Percentiles rank a stretch among this genome's conserved stretches.
phyloP scores from a whole-genome alignment of 1,139 yeast genomes.

The Candida glucosophila region DNA sequence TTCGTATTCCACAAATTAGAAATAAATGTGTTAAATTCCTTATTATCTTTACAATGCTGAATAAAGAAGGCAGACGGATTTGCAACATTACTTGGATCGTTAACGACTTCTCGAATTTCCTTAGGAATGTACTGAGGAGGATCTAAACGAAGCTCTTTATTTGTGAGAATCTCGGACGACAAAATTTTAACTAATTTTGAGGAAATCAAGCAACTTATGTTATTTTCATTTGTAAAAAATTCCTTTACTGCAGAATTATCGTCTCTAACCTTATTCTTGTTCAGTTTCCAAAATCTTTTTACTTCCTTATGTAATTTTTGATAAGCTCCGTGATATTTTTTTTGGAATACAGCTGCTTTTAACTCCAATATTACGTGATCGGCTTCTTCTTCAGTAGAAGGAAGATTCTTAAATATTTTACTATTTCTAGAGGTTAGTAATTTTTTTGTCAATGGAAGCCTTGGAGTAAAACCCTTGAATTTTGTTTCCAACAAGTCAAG shows the following conservation, averaged over 20 bases:
- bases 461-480: conserved; percentile 35
- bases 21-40: conserved; percentile 34
- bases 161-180: conserved; percentile 14
- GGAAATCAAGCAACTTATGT: conserved; percentile 17
- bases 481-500: conserved; percentile 45
- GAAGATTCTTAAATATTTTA: conserved; percentile 35
- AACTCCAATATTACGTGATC: conserved; percentile 32
- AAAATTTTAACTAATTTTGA: conserved; percentile 26
- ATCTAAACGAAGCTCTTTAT: conserved; percentile 16
- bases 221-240: conserved; percentile 12
- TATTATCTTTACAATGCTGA: conserved; percentile 30
- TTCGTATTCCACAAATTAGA: conserved; percentile 56
- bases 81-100: conserved; percentile 17
- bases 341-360: conserved; percentile 37
- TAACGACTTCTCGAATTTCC: conserved; percentile 14
- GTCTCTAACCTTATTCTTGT: conserved; percentile 11
- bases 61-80: conserved; percentile 48
- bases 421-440: conserved; percentile 39
- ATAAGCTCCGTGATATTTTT: conserved; percentile 42
- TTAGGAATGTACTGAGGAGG: conserved; percentile 28
- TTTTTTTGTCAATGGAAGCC: conserved; percentile 47
- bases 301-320: conserved; percentile 34
- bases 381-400: conserved; percentile 34
- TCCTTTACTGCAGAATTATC: conserved; percentile 10
- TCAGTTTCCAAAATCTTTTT: conserved; percentile 18